Base-by-base conservation (phyloP, 495 filamentous ascomycete species). In the Daldinia grandis region DNA sequence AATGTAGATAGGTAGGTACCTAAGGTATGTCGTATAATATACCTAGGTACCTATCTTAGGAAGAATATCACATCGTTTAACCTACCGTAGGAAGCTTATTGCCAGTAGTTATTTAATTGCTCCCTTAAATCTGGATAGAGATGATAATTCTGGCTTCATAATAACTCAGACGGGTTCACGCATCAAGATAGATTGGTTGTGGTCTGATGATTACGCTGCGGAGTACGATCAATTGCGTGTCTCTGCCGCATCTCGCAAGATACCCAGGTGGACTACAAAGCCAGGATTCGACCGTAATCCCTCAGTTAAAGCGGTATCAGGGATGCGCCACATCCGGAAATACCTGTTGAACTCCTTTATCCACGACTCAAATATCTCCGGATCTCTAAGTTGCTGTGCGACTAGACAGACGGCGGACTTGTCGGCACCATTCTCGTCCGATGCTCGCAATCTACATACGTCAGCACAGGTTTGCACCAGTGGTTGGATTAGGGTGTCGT, bases 401-500 rank as follows among this genome's bases (percentile, higher is more conserved):
- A 97, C 83, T 19, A 98, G 80, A 71, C 89, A 93, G n/a, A 84
- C 58, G 38, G 74, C 66, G 14, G 80, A 74, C 7, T 33, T 63
- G 37, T 44, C 51, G 28, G 33, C 5, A 15, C 19, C 28, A 3
- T 60, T 67, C 24, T 58, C 57, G 24, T 71, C 69, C 21, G 58
- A 64, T 14, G 79, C 74, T 19, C 88, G 78, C 2, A 95, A 76
- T 19, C 80, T 78, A 79, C 94, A 97, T 27, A 88, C 82, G 62
- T 95, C 91, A n/a, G 84, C 87, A 79, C 94, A 98, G 0, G 93
- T 91, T 55, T 89, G 83, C n/a, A 97, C 91, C 19, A 98, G 87
- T 1, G 93, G 92, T 35, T 87, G 81, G 15, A 98, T 88, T 3
- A 99, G 86, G 5, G 89, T 84, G 69, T 97, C 93, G 76, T 95